Base-by-base conservation (phyloP, 345 rosid species). In the Passiflora organensis region DNA sequence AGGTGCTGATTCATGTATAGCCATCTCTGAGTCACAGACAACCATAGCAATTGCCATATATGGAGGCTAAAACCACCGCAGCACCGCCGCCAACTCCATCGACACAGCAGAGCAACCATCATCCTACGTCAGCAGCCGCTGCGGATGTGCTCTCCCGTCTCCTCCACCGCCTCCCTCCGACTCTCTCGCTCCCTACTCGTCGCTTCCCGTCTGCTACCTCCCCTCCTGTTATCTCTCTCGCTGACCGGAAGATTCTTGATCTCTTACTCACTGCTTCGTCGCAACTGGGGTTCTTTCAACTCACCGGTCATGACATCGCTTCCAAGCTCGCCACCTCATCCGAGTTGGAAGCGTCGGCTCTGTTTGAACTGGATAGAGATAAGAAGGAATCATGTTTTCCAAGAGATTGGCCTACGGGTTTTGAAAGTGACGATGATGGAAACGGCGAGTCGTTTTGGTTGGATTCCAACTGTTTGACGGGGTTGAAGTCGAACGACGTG, bases 71-170 rank as follows among this genome's bases (percentile, higher is more conserved):
- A 28, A 71, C 82, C 77, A 86, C 83, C 48, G 59, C 81, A 6
- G 90, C 95, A 14, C 95, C 97, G 5, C 97, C 89, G 5, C 97
- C 97, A 22, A 86, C 97, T 1, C 89, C 91, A 1, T 80, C 91
- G 8, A 60, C 72, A 6, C 86, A 70, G 28, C 66, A 75, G 10
- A 67, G 69, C 60, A 15, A 62, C 63, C 72, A 67, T 42, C 65
- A 10, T n/a, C 32, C 64, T 15, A 48, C 81, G 32, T 58, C 87
- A 0, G 59, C 78, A 14, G 72, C 75, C 45, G 16, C 77, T 5
- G 77, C 78, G 1, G 88, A 84, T 67, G 73, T 69, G 6, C 89
- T 89, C 59, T 77, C 96, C 12, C 60, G 69, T 20, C 89, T 89
- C 63, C 69, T 84, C 70, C 72, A 68, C 70, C 91, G 87, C 71